Base-by-base conservation (phyloP, 176 grass and related monocot species). In the Coix lacrymajobi region DNA sequence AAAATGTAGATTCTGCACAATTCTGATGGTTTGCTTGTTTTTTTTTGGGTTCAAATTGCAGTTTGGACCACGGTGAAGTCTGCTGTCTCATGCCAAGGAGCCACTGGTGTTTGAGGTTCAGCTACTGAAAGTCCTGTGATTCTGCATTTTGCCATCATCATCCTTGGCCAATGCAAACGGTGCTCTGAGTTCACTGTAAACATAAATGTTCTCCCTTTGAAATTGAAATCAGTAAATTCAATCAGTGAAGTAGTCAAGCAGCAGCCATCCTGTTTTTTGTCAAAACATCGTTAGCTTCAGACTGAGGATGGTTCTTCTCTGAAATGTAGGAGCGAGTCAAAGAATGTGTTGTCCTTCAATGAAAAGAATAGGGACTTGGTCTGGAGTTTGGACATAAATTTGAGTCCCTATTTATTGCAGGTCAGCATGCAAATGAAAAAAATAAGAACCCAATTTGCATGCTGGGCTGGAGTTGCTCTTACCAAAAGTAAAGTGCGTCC, bases 91-190 rank as follows among this genome's bases (percentile, higher is more conserved):
- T 83, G 90, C 92, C 77, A 93, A 91, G 32, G 96, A 98, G 40
- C 79, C 92, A 12, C 85, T 98, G 76, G 85, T 98, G 79, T 98
- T 95, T 78, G 96, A 98, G 79, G 87, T 95, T 80, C 96, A 92
- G 72, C 37, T 98, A 29, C 73, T 98, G 46, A 95, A 98, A 79
- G 80, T 98, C 58, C 46, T 90, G 9, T 93, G 75, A 90, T 76
- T 72, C 33, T 80, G 60, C 26, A 16, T 66, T 41, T 69, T 37
- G 1, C 14, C 37, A 75, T 61, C 49, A 28, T 24, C 36, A 22
- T 49, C 46, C 16, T 49, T 19, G 46, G 46, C 19, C 46, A 49
- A 49, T 49, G 46, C 5, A 19, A 49, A 49, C 16, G 16, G 15
- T 19, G 16, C 46, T 45, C 44, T 4, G 14, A 62, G 10, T 40